These are phyloP conservation scores for Alternaria sp. DNA, from an alignment of 2,329 filamentous ascomycete genomes.

Conservation along the genomic window DNA sequence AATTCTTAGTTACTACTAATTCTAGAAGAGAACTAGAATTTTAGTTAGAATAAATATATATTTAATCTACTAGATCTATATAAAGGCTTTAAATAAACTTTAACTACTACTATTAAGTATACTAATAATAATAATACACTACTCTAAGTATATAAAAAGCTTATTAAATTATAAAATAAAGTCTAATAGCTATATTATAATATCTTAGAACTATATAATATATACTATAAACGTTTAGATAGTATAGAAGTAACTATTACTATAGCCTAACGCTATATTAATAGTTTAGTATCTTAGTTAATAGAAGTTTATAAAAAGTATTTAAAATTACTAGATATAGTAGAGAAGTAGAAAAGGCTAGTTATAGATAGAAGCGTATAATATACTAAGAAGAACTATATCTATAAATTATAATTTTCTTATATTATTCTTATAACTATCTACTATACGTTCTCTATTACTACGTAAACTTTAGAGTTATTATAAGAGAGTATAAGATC, in stretches of 20 bases:
- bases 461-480: background rate
- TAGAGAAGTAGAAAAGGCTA: background rate
- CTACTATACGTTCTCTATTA: background rate
- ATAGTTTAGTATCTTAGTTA: constrained; percentile 15
- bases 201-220: constrained; percentile 7
- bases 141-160: background rate
- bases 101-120: background rate
- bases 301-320: constrained; percentile 20
- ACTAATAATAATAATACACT: background rate
- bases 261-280: constrained; percentile 7
- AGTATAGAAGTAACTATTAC: constrained; percentile 10
- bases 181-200: background rate
- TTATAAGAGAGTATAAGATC: background rate
- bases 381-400: background rate
- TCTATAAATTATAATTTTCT: constrained; percentile 3
- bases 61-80: background rate
- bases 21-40: background rate
- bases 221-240: constrained; percentile 11
- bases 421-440: background rate
- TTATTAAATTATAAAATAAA: background rate
- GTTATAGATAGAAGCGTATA: background rate
- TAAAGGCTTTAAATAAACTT: background rate
- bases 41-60: background rate
- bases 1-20: background rate
- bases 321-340: constrained; percentile 10